Percentiles rank a stretch among this genome's conserved stretches.
Conservation (phyloP, 768 basidiomycete species). For the Termitomyces sp. region DNA sequence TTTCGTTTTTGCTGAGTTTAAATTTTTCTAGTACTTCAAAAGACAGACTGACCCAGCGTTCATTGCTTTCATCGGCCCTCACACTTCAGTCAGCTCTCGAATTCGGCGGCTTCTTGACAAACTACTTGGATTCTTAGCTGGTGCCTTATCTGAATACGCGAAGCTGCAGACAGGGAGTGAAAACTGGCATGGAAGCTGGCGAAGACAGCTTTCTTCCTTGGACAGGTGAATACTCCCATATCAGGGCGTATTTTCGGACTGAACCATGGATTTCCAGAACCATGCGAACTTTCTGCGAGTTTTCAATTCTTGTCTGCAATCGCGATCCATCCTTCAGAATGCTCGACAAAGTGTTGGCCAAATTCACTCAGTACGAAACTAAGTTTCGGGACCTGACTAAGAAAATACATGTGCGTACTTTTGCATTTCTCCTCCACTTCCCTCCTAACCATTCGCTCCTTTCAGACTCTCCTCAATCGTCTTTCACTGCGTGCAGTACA, state of each 20-base stretch:
- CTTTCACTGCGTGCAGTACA: constrained; percentile 32
- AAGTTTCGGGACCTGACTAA: constrained; percentile 35
- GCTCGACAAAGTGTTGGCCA: constrained; percentile 21
- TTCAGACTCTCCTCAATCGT: constrained; percentile 26
- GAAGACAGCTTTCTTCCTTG: constrained; percentile 10
- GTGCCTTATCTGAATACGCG: background rate
- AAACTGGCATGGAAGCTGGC: constrained; percentile 9
- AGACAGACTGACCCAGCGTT: constrained; percentile 1
- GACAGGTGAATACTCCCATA: constrained; percentile 9
- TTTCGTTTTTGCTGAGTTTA: background rate
- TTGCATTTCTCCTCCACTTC: background rate
- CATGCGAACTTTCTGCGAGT: constrained; percentile 9
- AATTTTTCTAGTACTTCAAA: constrained; percentile 2
- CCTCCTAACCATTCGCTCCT: background rate
- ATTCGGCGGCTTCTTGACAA: background rate
- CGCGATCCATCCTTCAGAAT: constrained; percentile 5
- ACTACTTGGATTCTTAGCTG: background rate
- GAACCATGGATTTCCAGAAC: constrained; percentile 6
- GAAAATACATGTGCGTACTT: constrained; percentile 30
- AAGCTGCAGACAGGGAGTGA: constrained; percentile 1
- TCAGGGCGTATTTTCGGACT: background rate
- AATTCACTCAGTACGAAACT: constrained; percentile 36
- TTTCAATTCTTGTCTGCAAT: constrained; percentile 7
- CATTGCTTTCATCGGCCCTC: background rate
- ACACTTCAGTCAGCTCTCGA: background rate